phyloP scores from a whole-genome alignment of 73 alveolate species.

The Paramecium pentaurelia region DNA sequence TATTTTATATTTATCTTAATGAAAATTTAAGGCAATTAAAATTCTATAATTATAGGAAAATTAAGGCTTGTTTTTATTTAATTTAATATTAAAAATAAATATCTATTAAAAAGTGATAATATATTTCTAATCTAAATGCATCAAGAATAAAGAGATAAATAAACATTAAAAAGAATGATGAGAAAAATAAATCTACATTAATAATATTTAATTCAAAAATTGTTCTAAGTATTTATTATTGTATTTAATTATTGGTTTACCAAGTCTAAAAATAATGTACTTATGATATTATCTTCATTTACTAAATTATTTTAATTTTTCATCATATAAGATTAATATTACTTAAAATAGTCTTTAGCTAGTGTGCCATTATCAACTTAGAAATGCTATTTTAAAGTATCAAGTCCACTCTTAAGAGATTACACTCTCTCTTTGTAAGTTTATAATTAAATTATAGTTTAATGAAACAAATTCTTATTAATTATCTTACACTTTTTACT shows the following conservation, averaged over 20 bases:
- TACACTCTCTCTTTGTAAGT: background rate
- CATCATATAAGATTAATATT: background rate
- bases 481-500: background rate
- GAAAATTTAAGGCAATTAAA: no score
- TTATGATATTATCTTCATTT: background rate
- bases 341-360: background rate
- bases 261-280: background rate
- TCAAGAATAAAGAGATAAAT: background rate
- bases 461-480: background rate
- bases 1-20: no score
- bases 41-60: no score
- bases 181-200: background rate
- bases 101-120: no score
- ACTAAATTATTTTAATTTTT: background rate
- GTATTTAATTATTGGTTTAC: background rate
- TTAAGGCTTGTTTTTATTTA: no score
- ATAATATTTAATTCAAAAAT: background rate
- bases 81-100: no score
- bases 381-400: background rate
- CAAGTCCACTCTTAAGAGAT: background rate
- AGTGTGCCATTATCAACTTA: background rate
- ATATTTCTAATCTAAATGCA: background rate
- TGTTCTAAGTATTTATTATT: no score
- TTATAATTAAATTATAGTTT: background rate
- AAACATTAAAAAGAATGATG: background rate